Conservation (phyloP, 352 stramenopile species). For the Pythium rishiriense region DNA sequence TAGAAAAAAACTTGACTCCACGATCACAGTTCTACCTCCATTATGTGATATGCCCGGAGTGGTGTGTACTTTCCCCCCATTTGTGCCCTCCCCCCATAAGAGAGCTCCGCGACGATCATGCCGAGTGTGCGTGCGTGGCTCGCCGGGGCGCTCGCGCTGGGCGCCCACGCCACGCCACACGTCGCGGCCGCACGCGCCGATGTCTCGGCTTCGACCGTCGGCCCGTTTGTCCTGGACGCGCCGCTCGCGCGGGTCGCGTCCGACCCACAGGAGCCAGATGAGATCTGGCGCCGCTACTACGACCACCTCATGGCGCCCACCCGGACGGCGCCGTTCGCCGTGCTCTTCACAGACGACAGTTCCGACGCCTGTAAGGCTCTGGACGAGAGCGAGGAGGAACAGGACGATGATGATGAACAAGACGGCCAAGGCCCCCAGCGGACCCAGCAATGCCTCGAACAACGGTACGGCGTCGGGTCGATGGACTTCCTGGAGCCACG, state of each 20-base stretch:
- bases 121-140: background rate
- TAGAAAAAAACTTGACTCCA: background rate
- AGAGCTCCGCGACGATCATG: background rate
- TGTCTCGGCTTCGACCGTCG: background rate
- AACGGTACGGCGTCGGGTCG: constrained; percentile 1
- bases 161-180: background rate
- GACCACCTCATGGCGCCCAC: constrained; percentile 15
- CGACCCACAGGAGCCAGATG: constrained; percentile 3
- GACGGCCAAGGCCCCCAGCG: background rate
- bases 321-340: constrained; percentile 16
- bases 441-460: background rate
- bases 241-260: background rate
- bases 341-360: constrained; percentile 17
- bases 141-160: background rate
- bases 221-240: constrained; percentile 4
- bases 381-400: background rate
- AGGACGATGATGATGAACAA: constrained; percentile 2
- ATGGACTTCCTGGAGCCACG: no score
- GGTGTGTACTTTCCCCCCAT: no score
- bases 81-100: no score
- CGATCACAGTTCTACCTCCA: background rate
- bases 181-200: background rate
- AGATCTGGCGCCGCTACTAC: constrained; percentile 22
- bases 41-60: background rate
- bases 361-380: background rate